Evolutionary conservation across 805 yeast species (phyloP).

Genomic region (Candida sphagnicola): DNA sequence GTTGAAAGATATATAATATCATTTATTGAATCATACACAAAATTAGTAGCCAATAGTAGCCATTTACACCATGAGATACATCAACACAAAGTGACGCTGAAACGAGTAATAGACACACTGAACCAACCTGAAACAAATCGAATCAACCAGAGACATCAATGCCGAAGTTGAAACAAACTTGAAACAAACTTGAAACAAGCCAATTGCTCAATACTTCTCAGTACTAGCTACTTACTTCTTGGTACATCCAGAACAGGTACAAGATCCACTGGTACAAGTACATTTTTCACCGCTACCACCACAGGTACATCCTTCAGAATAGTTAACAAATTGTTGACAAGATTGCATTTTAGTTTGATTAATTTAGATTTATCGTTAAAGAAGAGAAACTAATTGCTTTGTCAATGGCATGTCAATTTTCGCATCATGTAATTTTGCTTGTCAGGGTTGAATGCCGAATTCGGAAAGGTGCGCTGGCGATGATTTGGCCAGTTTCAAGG

Average conservation of each 20-base stretch:
- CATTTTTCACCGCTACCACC: constrained; percentile 1
- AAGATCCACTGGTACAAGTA: constrained; percentile 3
- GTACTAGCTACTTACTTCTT: not conserved
- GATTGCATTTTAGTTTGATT: not conserved
- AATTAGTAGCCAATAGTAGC: too few species aligned
- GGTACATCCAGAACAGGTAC: constrained; percentile 4
- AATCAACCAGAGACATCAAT: too few species aligned
- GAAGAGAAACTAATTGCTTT: too few species aligned
- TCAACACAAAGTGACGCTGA: not conserved
- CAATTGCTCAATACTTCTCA: too few species aligned
- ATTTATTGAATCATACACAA: too few species aligned
- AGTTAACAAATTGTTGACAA: constrained; percentile 3
- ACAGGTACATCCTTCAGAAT: constrained; percentile 2
- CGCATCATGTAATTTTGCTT: too few species aligned
- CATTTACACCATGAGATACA: too few species aligned
- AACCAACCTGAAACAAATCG: too few species aligned
- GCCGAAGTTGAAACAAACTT: too few species aligned
- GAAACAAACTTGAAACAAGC: too few species aligned
- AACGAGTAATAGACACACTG: not conserved
- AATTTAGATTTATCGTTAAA: not conserved
- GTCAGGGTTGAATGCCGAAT: not conserved
- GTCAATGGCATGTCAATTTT: too few species aligned
- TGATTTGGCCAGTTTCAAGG: not conserved
- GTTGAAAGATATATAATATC: not conserved
- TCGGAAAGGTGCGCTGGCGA: not conserved